phyloP scores from a whole-genome alignment of 495 filamentous ascomycete genomes.

The Hypomontagnella submonticulosa region DNA sequence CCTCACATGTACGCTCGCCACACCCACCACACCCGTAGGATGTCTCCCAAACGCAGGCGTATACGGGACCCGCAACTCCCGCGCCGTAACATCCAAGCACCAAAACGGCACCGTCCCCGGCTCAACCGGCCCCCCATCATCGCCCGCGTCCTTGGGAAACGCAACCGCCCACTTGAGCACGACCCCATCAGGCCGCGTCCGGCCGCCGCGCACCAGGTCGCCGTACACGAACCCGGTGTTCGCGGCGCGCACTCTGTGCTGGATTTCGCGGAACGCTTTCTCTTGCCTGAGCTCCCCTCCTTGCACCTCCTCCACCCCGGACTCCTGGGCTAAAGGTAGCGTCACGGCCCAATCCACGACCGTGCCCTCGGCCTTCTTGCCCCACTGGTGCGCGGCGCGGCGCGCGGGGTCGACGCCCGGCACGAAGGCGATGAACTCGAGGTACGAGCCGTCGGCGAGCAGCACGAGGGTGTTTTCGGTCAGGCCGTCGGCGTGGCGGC shows the following conservation, averaged over 20 bases:
- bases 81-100: constrained; percentile 65
- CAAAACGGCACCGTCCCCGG: constrained; percentile 61
- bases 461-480: constrained; percentile 68
- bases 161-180: constrained; percentile 64
- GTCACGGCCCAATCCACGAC: constrained; percentile 68
- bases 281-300: constrained; percentile 42
- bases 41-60: constrained; percentile 50
- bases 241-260: constrained; percentile 40
- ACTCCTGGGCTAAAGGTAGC: constrained; percentile 9
- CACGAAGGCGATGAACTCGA: constrained; percentile 70
- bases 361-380: constrained; percentile 52
- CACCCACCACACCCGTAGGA: constrained; percentile 57
- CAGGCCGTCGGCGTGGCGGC: constrained; percentile 60
- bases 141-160: constrained; percentile 50
- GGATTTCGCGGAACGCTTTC: constrained; percentile 39
- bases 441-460: constrained; percentile 66
- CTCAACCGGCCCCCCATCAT: constrained; percentile 37
- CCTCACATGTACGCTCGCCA: constrained; percentile 54
- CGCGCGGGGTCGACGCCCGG: constrained; percentile 51
- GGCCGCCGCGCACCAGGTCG: constrained; percentile 54
- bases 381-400: constrained; percentile 63
- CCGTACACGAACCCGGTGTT: constrained; percentile 53
- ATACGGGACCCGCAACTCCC: constrained; percentile 58
- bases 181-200: constrained; percentile 57
- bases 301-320: constrained; percentile 4